These are phyloP conservation scores for Ceratocystis variospora DNA, from an alignment of 2,329 filamentous ascomycete genomes.

Conservation along the genomic window DNA sequence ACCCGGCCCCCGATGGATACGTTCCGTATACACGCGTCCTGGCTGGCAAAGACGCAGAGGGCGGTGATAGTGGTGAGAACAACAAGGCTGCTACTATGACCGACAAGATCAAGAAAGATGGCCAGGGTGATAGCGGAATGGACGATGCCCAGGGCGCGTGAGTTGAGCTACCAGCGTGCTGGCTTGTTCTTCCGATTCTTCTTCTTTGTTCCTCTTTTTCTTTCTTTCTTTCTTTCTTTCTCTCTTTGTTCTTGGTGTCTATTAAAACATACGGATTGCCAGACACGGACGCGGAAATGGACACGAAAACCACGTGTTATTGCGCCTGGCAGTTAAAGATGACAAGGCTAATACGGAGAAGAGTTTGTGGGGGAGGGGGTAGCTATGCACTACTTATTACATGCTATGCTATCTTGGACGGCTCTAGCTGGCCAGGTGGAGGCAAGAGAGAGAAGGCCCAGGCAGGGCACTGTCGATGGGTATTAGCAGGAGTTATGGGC, in stretches of 20 bases:
- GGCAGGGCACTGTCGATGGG: background rate
- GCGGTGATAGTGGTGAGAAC: conserved; percentile 26
- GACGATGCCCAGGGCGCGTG: conserved; percentile 19
- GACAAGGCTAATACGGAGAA: too few species aligned
- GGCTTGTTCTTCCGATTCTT: background rate
- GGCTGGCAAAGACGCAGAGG: conserved; percentile 39
- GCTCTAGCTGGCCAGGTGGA: background rate
- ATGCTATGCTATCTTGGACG: too few species aligned
- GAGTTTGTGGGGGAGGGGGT: background rate
- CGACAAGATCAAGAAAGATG: background rate
- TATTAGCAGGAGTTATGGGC: conserved; percentile 2
- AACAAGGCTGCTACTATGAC: background rate
- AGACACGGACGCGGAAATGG: too few species aligned
- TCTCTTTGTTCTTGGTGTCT: background rate
- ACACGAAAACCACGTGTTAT: too few species aligned
- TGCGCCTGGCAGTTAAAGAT: too few species aligned
- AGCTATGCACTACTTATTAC: too few species aligned
- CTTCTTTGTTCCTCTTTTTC: background rate
- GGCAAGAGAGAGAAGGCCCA: background rate
- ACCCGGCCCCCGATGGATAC: conserved; percentile 39
- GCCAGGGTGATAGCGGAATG: conserved; percentile 32
- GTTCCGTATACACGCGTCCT: conserved; percentile 53
- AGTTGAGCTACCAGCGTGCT: background rate
- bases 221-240: conserved; percentile 1
- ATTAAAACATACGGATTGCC: too few species aligned